Percentiles rank a stretch among this genome's conserved stretches.
Conservation (phyloP, 805 yeast species). For the Kuraishia hungarica region DNA sequence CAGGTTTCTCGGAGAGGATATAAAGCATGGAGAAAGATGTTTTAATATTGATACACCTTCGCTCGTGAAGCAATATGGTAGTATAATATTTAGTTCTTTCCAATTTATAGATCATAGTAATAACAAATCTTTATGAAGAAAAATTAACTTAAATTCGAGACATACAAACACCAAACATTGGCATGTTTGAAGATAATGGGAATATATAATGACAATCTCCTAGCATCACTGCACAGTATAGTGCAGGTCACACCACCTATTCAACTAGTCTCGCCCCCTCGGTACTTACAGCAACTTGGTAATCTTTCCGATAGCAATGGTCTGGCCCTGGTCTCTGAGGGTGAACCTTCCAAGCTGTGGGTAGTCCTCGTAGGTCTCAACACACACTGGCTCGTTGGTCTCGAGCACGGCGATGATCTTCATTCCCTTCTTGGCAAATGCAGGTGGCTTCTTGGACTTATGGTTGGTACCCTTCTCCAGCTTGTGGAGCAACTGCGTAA, state of each 20-base stretch:
- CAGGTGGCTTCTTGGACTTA: slow-evolving; percentile 93
- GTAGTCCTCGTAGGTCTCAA: slow-evolving; percentile 85
- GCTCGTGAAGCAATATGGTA: no score
- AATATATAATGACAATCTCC: neutral
- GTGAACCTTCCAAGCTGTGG: slow-evolving; percentile 98
- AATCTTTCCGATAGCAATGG: slow-evolving; percentile 97
- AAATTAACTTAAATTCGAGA: neutral
- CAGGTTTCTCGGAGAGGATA: slow-evolving; percentile 26
- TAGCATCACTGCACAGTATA: no score
- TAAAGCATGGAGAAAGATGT: no score
- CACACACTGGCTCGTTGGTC: slow-evolving; percentile 80
- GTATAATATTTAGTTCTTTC: no score
- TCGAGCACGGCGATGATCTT: slow-evolving; percentile 91
- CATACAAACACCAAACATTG: neutral
- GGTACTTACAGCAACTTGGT: slow-evolving; percentile 62
- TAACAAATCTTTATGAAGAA: neutral
- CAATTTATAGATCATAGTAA: no score
- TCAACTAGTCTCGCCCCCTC: neutral
- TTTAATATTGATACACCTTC: no score
- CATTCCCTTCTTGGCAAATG: slow-evolving; percentile 98
- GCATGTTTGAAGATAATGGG: neutral
- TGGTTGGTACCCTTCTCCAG: slow-evolving; percentile 95
- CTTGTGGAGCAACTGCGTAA: slow-evolving; percentile 80
- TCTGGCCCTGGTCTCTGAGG: slow-evolving; percentile 95
- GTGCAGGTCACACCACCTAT: no score